These are phyloP conservation scores for Wickerhamiella alocasiicola DNA, from an alignment of 805 yeast species.

Conservation along the genomic window DNA sequence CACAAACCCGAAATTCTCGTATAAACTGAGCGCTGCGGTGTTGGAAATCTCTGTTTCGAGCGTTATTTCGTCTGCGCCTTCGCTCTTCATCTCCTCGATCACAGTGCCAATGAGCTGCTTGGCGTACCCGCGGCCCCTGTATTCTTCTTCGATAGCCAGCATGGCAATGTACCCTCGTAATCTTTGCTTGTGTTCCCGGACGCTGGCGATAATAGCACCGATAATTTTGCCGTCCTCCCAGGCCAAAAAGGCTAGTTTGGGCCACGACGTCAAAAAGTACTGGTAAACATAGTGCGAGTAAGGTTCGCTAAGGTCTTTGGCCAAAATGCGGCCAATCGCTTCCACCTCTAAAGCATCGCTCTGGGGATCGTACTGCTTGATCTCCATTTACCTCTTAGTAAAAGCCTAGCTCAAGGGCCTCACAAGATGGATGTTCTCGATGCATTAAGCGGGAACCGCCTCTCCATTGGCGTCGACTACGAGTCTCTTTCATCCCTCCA, in stretches of 20 bases:
- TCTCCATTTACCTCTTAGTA: neutral
- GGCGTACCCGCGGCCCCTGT: conserved; percentile 75
- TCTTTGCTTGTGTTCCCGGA: conserved; percentile 60
- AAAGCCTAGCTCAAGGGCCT: neutral
- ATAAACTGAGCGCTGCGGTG: conserved; percentile 50
- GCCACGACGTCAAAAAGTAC: conserved; percentile 84
- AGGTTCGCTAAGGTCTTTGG: conserved; percentile 77
- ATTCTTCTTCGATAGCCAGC: conserved; percentile 68
- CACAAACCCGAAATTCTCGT: conserved; percentile 66
- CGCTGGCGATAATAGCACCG: conserved; percentile 80
- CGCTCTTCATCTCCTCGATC: conserved; percentile 49
- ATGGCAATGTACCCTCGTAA: conserved; percentile 89
- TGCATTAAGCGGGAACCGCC: conserved; percentile 21
- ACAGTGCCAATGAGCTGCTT: conserved; percentile 50
- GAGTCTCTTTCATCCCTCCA: neutral
- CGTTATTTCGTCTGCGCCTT: conserved; percentile 76
- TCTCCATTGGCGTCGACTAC: conserved; percentile 17
- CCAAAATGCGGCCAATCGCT: conserved; percentile 38
- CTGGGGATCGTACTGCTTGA: conserved; percentile 15
- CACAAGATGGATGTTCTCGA: conserved; percentile 20
- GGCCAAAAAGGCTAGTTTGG: conserved; percentile 55
- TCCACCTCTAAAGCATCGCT: conserved; percentile 25
- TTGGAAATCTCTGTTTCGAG: conserved; percentile 86
- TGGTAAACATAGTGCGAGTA: conserved; percentile 88
- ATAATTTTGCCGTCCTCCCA: conserved; percentile 29